phyloP scores from a whole-genome alignment of 345 rosid genomes.

The Eucalyptus marginata region DNA sequence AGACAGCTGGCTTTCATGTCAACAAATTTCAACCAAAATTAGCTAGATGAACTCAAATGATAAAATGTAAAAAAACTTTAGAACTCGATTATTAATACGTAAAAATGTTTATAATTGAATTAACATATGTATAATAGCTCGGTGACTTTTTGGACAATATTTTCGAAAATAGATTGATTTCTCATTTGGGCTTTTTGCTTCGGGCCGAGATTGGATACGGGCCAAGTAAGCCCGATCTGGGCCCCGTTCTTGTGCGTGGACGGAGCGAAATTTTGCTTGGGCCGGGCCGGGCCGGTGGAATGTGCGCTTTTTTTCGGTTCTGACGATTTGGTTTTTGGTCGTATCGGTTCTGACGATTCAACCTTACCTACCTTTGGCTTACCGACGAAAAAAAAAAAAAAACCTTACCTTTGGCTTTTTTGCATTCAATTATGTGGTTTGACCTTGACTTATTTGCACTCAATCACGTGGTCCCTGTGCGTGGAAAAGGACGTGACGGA shows the following conservation, averaged over 20 bases:
- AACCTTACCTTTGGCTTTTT: too few relatives aligned
- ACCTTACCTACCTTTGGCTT: too few relatives aligned
- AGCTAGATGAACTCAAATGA: fast-evolving
- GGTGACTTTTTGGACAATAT: not conserved
- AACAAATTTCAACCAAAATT: too few relatives aligned
- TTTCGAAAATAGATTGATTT: not conserved
- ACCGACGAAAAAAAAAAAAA: too few relatives aligned
- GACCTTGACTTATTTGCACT: not conserved
- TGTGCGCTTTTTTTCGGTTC: not conserved
- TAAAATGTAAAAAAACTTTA: too few relatives aligned
- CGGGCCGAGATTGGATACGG: not conserved
- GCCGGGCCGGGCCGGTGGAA: not conserved
- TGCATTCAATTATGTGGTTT: too few relatives aligned
- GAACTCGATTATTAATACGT: too few relatives aligned
- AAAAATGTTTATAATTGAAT: too few relatives aligned
- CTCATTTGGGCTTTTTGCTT: not conserved
- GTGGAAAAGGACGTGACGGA: not conserved
- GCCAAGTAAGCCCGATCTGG: not conserved
- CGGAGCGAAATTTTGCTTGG: not conserved
- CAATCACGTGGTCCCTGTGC: not conserved
- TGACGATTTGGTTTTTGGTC: not conserved
- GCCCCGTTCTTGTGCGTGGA: not conserved
- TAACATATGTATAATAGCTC: too few relatives aligned
- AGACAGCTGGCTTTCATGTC: fast-evolving
- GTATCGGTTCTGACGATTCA: too few relatives aligned